phyloP scores from a whole-genome alignment of 495 filamentous ascomycete species.

The Xylaria telfairii region DNA sequence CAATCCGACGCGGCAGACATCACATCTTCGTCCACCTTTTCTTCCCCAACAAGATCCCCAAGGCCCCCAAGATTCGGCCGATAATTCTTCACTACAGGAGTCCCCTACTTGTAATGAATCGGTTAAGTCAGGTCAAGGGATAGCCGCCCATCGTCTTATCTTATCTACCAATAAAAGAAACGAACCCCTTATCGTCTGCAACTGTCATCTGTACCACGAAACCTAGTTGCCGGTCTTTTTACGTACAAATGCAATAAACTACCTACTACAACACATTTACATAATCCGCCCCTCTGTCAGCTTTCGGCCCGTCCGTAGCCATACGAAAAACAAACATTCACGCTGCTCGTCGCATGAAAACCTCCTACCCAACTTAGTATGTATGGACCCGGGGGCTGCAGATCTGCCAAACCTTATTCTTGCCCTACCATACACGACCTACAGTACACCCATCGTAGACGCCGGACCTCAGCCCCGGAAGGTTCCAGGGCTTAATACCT shows the following conservation, averaged over 20 bases:
- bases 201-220: neutral
- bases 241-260: neutral
- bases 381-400: neutral
- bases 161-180: neutral
- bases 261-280: neutral
- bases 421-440: too few species aligned
- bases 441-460: neutral
- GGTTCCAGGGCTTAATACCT: neutral
- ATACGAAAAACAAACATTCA: neutral
- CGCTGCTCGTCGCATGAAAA: neutral
- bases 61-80: neutral
- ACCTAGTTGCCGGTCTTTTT: neutral
- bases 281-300: neutral
- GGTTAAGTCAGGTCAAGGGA: neutral
- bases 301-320: neutral
- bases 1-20: neutral
- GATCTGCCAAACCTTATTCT: conserved; percentile 7
- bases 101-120: neutral
- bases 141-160: neutral
- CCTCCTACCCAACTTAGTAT: neutral
- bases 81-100: neutral
- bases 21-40: neutral
- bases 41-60: neutral
- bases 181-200: neutral
- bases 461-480: neutral